Conservation (phyloP, 2,329 filamentous ascomycete species). For the Fusarium dimerum region DNA sequence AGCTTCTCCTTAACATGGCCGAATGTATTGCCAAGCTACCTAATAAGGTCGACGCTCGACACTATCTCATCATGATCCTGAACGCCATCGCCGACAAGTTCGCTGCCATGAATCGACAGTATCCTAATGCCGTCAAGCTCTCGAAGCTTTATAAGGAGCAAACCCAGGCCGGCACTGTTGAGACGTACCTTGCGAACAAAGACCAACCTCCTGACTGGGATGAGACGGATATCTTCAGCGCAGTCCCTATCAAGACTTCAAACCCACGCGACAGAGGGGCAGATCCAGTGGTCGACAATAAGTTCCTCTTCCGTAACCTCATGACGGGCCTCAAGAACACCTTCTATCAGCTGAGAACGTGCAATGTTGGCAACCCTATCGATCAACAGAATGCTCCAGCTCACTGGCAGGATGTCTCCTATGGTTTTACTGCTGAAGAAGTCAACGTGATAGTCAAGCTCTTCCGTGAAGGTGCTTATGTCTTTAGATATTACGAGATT, state of each 20-base stretch:
- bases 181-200: slow-evolving; percentile 83
- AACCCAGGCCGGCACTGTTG: slow-evolving; percentile 60
- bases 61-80: slow-evolving; percentile 95
- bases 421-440: slow-evolving; percentile 95
- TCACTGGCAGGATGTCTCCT: slow-evolving; percentile 95
- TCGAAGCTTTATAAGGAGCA: slow-evolving; percentile 76
- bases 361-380: slow-evolving; percentile 73
- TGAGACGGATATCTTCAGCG: slow-evolving; percentile 95
- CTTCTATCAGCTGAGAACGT: slow-evolving; percentile 90
- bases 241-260: slow-evolving; percentile 93
- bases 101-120: slow-evolving; percentile 95
- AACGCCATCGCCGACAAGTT: slow-evolving; percentile 99
- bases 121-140: slow-evolving; percentile 90
- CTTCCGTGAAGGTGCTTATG: slow-evolving; percentile 92
- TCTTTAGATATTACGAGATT: slow-evolving; percentile 95
- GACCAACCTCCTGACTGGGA: slow-evolving; percentile 89
- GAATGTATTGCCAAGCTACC: slow-evolving; percentile 94
- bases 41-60: slow-evolving; percentile 90
- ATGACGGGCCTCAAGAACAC: slow-evolving; percentile 96
- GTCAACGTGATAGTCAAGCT: slow-evolving; percentile 95
- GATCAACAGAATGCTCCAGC: slow-evolving; percentile 77
- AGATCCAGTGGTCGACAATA: slow-evolving; percentile 94
- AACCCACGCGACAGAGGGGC: slow-evolving; percentile 86
- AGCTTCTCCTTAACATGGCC: slow-evolving; percentile 94
- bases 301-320: slow-evolving; percentile 95